phyloP scores from a whole-genome alignment of 345 rosid genomes.

The Lumnitzera littorea region DNA sequence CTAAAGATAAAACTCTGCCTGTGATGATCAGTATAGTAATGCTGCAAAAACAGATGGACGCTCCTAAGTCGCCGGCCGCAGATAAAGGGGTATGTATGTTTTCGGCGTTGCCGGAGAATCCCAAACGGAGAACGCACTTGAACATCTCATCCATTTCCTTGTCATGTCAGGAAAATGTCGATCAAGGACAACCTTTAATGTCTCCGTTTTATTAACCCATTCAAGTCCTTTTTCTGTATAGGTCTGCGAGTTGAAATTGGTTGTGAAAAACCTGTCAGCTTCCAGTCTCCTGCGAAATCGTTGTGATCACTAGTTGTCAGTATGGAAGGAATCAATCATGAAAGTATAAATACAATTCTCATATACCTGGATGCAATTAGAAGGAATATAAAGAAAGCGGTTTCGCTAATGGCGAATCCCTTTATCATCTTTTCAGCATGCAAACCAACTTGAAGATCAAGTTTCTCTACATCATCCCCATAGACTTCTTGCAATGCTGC shows the following conservation, averaged over 20 bases:
- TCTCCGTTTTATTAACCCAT: conserved; percentile 67
- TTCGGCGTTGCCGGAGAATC: conserved; percentile 34
- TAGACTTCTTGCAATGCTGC: conserved; percentile 49
- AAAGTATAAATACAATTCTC: not conserved
- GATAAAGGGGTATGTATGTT: conserved; percentile 44
- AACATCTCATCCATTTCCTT: conserved; percentile 56
- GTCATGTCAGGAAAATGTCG: conserved; percentile 55
- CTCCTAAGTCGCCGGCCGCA: conserved; percentile 31
- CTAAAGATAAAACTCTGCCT: no score
- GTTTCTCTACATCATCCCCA: conserved; percentile 60
- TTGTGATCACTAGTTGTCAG: not conserved
- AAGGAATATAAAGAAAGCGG: conserved; percentile 69
- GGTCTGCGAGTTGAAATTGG: conserved; percentile 42
- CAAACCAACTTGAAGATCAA: conserved; percentile 54
- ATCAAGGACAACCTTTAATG: conserved; percentile 52
- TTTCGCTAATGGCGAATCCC: conserved; percentile 75
- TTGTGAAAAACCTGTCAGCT: conserved; percentile 72
- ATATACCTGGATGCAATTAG: conserved; percentile 60
- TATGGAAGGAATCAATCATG: not conserved
- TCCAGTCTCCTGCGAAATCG: conserved; percentile 52
- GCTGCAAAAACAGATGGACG: not conserved
- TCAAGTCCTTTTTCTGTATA: conserved; percentile 57
- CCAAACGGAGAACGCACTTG: conserved; percentile 69
- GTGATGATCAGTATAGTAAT: not conserved
- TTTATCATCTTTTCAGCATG: conserved; percentile 69